Base-by-base conservation (phyloP, 2,329 filamentous ascomycete species). In the Beauveria caledonica region DNA sequence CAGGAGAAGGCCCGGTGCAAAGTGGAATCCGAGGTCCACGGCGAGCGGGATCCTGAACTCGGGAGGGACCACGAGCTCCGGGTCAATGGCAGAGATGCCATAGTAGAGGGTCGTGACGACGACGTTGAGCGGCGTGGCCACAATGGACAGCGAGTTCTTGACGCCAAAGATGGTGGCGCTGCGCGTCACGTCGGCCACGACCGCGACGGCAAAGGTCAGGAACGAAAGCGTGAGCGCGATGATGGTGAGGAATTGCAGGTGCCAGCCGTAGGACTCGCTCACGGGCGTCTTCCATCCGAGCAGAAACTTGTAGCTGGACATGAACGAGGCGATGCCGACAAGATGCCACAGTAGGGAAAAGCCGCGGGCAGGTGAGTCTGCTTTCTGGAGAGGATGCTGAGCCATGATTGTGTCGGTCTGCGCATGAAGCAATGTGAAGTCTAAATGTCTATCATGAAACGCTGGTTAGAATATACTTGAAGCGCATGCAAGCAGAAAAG, bases 201-300 rank as follows among this genome's bases (percentile, higher is more conserved):
- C 73, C 4, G 82, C 89, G 27, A 82, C 72, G 54, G 72, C 65
- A 70, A 90, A 90, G 55, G 85, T 87, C 50, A 79, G 65, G 11
- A 83, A 78, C 1, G 86, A 80, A 25, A 88, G 74, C 1, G 79
- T 75, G 48, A 91, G 80, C 27, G 87, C 88, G 61, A 91, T 81
- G 68, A 90, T 90, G 64, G 88, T 92, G 36, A 92, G 79, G 68
- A 88, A 90, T 70, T 89, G 86, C 63, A 86, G 82, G 68, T 88
- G 81, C 74, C 86, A 80, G 61, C 88, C 88, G 66, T 86, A 89
- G 1, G 84, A 78, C 0, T 77, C 74, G 55, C 80, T 80, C 49
- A 86, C 79, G 56, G 77, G 72, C 11, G 77, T 80, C 2, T 82
- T 79, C 71, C 78, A 82, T 13, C 67, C 64, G 17, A 70, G 66